Base-by-base conservation (phyloP, 2,329 filamentous ascomycete genomes). In the Phialophora tarda region DNA sequence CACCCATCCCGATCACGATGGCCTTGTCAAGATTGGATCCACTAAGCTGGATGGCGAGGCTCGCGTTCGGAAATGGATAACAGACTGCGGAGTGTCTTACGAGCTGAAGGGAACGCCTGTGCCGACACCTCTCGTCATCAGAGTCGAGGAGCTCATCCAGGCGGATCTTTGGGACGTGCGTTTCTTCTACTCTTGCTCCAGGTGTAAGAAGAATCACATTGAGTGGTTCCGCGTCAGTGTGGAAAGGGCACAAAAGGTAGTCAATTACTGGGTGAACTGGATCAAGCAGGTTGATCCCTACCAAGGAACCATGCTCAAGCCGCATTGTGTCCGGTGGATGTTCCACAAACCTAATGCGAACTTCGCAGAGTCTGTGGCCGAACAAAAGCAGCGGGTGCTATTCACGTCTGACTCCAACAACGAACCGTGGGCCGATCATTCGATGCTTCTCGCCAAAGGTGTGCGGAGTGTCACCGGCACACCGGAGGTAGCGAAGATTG, bases 11-110 rank as follows among this genome's bases (percentile, higher is more conserved):
- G 12, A 54, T 30, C 14, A 54, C 17, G 51, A 54, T n/a, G 26
- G n/a, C 26, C 30, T 54, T n/a, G 23, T 54, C 23, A 54, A 54
- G 14, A 54, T 30, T 28, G 51, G 51, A 10, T 53, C 2, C 51
- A 32, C 51, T 17, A 54, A 28, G 5, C 8, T 53, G 26, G 6
- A 32, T 41, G 11, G 14, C 17, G 11, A 21, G 17, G 23, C 21
- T 26, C 23, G 51, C 11, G 4, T 14, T 26, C 51, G 11, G 26
- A 2, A n/a, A 30, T 54, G 11, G 51, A 54, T 3, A 30, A 7
- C 26, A 10, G 10, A 2, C 3, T 30, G 23, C n/a, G 4, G 8
- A 6, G 14, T 54, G 51, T 2, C 21, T 8, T 54, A 54, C 26
- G 32, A n/a, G 1, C 28, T 32, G 23, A 1, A 32, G 8, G 28